Conservation (phyloP, 2,329 filamentous ascomycete species). For the Beauveria brongniartii region DNA sequence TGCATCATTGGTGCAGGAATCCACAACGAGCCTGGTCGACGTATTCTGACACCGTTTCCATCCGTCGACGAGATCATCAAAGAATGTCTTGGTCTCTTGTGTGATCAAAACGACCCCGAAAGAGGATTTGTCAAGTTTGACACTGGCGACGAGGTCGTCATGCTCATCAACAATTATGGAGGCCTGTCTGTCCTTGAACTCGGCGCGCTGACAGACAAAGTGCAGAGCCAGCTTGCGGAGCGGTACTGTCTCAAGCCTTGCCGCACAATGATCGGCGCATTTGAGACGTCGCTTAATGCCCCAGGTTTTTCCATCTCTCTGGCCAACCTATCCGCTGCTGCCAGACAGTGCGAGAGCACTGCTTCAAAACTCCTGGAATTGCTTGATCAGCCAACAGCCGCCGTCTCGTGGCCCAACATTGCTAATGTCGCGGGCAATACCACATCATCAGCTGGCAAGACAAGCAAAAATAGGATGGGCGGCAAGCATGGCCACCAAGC, state of each 20-base stretch:
- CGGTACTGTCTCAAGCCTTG: conserved; percentile 42
- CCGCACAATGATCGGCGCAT: conserved; percentile 52
- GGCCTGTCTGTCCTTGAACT: conserved; percentile 50
- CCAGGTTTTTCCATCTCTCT: conserved; percentile 62
- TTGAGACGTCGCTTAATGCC: conserved; percentile 66
- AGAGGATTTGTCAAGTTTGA: conserved; percentile 41
- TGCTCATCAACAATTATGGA: conserved; percentile 53
- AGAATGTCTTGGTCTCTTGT: conserved; percentile 49
- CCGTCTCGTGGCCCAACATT: not conserved
- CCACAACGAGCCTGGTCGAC: conserved; percentile 57
- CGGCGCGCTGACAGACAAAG: conserved; percentile 44
- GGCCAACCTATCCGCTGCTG: conserved; percentile 46
- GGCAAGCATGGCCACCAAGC: too few relatives aligned
- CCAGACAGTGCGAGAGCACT: conserved; percentile 36
- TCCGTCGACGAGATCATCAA: conserved; percentile 41
- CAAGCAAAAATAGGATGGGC: not conserved
- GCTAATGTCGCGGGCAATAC: too few relatives aligned
- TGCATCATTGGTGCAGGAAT: conserved; percentile 58
- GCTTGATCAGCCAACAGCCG: not conserved
- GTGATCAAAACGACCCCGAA: conserved; percentile 47
- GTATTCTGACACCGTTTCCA: conserved; percentile 45
- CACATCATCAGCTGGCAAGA: not conserved
- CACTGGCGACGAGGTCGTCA: conserved; percentile 37
- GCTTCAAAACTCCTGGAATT: conserved; percentile 19
- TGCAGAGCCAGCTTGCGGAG: conserved; percentile 39